phyloP scores from a whole-genome alignment of 1,284 basidiomycete species.

The Phaffia rhodozyma region DNA sequence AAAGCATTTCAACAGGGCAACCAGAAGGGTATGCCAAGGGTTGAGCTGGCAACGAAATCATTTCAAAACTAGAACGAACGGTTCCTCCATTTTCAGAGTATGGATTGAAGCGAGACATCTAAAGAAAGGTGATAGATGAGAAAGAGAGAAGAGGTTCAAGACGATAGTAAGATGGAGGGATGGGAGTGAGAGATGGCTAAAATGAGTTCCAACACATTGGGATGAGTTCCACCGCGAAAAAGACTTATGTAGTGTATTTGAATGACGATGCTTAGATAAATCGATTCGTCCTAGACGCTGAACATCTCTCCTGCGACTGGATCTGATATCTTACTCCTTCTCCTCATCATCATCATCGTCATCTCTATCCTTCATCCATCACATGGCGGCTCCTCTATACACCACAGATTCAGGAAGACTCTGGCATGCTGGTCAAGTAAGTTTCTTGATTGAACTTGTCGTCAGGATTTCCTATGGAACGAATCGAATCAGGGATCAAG shows the following conservation, averaged over 20 bases:
- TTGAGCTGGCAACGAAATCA: neutral
- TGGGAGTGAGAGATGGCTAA: neutral
- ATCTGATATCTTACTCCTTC: neutral
- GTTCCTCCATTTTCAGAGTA: slow-evolving; percentile 87
- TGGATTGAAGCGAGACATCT: slow-evolving; percentile 54
- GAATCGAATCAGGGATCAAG: too few relatives aligned
- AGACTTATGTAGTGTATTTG: too few relatives aligned
- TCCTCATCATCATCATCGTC: neutral
- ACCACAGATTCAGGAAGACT: slow-evolving; percentile 62
- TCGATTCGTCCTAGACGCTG: neutral
- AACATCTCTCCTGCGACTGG: neutral
- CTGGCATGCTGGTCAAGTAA: slow-evolving; percentile 86
- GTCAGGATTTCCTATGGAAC: slow-evolving; percentile 42
- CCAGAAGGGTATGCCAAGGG: neutral
- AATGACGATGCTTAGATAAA: too few relatives aligned
- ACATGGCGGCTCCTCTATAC: slow-evolving; percentile 61
- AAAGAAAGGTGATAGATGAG: neutral
- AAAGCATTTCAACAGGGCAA: too few relatives aligned
- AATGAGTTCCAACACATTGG: too few relatives aligned
- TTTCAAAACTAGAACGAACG: neutral
- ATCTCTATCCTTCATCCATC: neutral
- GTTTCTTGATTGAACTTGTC: too few relatives aligned
- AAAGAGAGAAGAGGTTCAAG: neutral
- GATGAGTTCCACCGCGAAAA: too few relatives aligned
- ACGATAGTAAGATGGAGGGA: neutral